A percentile compares a stretch with the other conserved stretches of the same genome.
Conservation (phyloP, 2,329 filamentous ascomycete species). For the Huntiella bhutanensis region DNA sequence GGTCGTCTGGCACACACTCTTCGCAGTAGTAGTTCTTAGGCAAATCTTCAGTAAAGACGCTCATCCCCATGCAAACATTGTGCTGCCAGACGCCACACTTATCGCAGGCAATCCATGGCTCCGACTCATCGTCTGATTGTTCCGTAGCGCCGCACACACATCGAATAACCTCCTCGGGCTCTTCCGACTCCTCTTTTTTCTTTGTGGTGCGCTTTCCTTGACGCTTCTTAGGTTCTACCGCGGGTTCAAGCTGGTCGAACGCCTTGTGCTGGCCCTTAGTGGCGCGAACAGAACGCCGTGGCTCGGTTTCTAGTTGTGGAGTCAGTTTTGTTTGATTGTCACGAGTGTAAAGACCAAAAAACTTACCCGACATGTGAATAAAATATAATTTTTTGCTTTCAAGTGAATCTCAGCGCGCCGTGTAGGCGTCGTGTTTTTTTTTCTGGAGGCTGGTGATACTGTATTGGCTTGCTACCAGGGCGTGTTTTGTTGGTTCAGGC, state of each 20-base stretch:
- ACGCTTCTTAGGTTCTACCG: conserved; percentile 33
- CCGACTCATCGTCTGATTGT: conserved; percentile 67
- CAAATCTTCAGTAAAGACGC: conserved; percentile 56
- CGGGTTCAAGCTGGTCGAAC: conserved; percentile 54
- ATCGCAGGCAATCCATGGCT: conserved; percentile 93
- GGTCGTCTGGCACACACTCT: conserved; percentile 65
- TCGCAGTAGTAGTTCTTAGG: conserved; percentile 86
- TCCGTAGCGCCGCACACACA: conserved; percentile 83
- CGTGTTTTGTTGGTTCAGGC: too few relatives aligned
- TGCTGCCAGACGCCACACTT: conserved; percentile 90
- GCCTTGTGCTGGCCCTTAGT: conserved; percentile 96
- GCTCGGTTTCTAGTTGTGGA: conserved; percentile 39
- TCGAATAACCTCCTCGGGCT: conserved; percentile 57
- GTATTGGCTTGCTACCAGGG: too few relatives aligned
- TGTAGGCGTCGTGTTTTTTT: too few relatives aligned
- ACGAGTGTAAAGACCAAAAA: neutral
- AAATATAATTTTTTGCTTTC: neutral
- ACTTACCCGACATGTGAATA: neutral
- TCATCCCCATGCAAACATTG: conserved; percentile 83
- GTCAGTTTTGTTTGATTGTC: conserved; percentile 12
- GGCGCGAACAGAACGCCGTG: conserved; percentile 80
- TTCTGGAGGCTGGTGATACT: too few relatives aligned
- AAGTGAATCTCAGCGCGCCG: too few relatives aligned
- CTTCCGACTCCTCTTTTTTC: conserved; percentile 30
- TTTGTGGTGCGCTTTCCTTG: conserved; percentile 30